Percentiles rank a stretch among this genome's conserved stretches.
Evolutionary conservation across 345 rosid genomes (phyloP).

Genomic region (Nephelium lappaceum): DNA sequence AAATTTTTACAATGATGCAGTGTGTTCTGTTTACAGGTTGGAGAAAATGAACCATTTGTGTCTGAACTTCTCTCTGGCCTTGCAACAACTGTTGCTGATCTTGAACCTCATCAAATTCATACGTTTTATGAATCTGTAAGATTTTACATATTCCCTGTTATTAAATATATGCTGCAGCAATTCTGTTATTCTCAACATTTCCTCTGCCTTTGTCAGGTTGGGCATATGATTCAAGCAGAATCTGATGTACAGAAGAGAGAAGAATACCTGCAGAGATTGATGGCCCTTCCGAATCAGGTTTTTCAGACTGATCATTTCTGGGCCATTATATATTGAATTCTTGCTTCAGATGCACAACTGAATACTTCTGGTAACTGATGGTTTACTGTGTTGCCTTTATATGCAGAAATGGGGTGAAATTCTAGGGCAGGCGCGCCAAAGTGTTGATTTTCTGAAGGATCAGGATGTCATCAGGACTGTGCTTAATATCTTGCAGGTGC

Average conservation of each 20-base stretch:
- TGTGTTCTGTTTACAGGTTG: slow-evolving; percentile 64
- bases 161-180: slow-evolving; percentile 7
- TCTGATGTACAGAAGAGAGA: slow-evolving; percentile 95
- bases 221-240: slow-evolving; percentile 98
- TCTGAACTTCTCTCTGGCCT: slow-evolving; percentile 96
- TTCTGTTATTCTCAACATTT: not conserved
- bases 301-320: not conserved
- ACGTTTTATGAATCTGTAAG: slow-evolving; percentile 96
- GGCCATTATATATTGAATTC: not conserved
- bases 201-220: slow-evolving; percentile 57
- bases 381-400: slow-evolving; percentile 23
- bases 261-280: slow-evolving; percentile 90
- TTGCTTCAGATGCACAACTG: not conserved
- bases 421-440: slow-evolving; percentile 92
- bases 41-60: slow-evolving; percentile 96
- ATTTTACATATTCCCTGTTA: slow-evolving; percentile 7
- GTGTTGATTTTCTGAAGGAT: slow-evolving; percentile 90
- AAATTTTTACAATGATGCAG: not conserved
- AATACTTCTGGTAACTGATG: slow-evolving; percentile 8
- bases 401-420: slow-evolving; percentile 97
- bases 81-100: slow-evolving; percentile 93
- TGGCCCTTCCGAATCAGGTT: slow-evolving; percentile 97
- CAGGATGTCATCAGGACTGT: slow-evolving; percentile 87
- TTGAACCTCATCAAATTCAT: slow-evolving; percentile 99
- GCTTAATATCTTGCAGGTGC: slow-evolving; percentile 92